Percentiles rank a stretch among this genome's conserved stretches.
Conservation (phyloP, 169 alveolate species). For the Babesia bigemina region DNA sequence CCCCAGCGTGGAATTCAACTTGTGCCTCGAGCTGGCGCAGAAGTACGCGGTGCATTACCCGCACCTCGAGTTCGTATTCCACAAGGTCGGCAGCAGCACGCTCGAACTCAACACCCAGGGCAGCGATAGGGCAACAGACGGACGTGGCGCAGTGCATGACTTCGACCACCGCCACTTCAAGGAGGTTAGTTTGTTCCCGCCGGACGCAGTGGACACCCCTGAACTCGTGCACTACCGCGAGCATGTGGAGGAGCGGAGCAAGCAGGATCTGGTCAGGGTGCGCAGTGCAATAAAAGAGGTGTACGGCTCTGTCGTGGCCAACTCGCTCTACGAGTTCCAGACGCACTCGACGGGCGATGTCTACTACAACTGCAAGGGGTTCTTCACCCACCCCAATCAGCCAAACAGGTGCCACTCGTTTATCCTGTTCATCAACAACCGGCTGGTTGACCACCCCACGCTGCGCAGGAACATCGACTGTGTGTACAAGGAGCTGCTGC, state of each 20-base stretch:
- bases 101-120: constrained; percentile 79
- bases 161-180: constrained; percentile 47
- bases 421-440: constrained; percentile 92
- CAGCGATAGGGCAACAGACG: constrained; percentile 7
- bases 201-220: constrained; percentile 35
- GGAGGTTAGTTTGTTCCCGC: constrained; percentile 9
- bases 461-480: constrained; percentile 69
- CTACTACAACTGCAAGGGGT: constrained; percentile 77
- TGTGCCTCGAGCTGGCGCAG: constrained; percentile 89
- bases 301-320: constrained; percentile 67
- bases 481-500: constrained; percentile 72
- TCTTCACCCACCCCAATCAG: constrained; percentile 80
- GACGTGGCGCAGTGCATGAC: constrained; percentile 50
- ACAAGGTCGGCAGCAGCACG: constrained; percentile 74
- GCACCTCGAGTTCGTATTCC: constrained; percentile 80
- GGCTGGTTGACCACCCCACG: constrained; percentile 90
- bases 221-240: constrained; percentile 56
- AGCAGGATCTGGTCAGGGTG: constrained; percentile 43
- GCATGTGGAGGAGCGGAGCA: constrained; percentile 53
- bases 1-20: constrained; percentile 81
- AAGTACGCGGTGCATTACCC: constrained; percentile 92
- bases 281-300: constrained; percentile 54
- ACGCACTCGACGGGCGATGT: constrained; percentile 45
- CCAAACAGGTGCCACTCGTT: constrained; percentile 82
- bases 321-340: constrained; percentile 49